These are phyloP conservation scores for Rhytidiadelphus loreus DNA, from an alignment of 225 moss, liverwort and hornwort genomes.

Conservation along the genomic window DNA sequence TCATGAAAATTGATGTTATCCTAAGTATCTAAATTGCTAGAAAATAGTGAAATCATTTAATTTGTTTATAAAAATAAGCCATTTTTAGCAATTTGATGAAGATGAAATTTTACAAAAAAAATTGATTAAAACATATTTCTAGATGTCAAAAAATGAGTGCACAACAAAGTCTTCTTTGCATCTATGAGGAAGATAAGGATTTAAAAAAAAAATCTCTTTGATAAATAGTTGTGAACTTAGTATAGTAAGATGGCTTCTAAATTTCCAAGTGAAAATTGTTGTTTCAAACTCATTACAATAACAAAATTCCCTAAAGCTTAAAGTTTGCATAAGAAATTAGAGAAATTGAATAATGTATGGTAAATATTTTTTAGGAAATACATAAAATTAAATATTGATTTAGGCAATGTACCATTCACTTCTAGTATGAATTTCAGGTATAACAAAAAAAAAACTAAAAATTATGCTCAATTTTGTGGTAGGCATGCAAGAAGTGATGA, in stretches of 20 bases:
- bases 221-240: neutral
- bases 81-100: neutral
- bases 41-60: neutral
- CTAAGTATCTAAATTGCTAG: too few relatives aligned
- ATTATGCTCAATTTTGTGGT: neutral
- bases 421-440: too few relatives aligned
- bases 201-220: neutral
- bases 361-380: too few relatives aligned
- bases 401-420: too few relatives aligned
- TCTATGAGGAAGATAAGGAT: neutral
- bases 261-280: neutral
- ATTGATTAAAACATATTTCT: neutral
- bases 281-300: neutral
- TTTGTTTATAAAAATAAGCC: neutral
- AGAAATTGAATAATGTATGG: too few relatives aligned
- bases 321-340: too few relatives aligned
- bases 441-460: neutral
- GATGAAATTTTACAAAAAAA: neutral
- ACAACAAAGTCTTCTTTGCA: neutral
- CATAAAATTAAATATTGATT: too few relatives aligned
- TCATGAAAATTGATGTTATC: neutral
- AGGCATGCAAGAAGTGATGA: rapidly evolving
- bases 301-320: too few relatives aligned
- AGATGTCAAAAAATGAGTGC: neutral
- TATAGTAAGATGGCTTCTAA: neutral